These are phyloP conservation scores for Gossypium aridum DNA, from an alignment of 441 rosid species.

Conservation along the genomic window DNA sequence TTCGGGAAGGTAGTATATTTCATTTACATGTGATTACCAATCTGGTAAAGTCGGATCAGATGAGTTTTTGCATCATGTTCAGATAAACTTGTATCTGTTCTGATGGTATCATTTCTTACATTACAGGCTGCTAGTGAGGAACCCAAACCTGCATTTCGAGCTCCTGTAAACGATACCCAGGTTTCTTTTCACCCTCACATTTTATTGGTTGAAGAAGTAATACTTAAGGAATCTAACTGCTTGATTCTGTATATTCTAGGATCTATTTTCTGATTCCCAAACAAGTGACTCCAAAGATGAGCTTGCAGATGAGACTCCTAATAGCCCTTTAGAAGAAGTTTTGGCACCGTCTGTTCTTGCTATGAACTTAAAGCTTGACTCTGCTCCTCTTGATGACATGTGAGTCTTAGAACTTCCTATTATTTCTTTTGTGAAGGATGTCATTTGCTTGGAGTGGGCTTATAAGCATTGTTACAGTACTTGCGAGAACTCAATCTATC, in stretches of 20 bases:
- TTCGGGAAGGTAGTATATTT: neutral
- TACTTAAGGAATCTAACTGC: neutral
- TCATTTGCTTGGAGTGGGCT: neutral
- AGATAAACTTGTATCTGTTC: neutral
- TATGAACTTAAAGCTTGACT: constrained; percentile 64
- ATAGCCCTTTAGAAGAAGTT: constrained; percentile 55
- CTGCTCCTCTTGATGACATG: constrained; percentile 50
- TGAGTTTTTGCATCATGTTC: constrained; percentile 1
- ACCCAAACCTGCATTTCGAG: constrained; percentile 33
- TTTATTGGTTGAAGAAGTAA: neutral
- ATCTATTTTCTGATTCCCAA: constrained; percentile 46
- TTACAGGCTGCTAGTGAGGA: constrained; percentile 33
- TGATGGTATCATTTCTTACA: constrained; percentile 5
- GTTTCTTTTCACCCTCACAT: constrained; percentile 23
- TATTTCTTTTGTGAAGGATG: neutral
- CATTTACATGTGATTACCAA: neutral
- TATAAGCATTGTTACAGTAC: neutral
- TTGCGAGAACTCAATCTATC: neutral
- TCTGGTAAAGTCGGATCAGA: neutral
- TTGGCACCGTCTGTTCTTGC: constrained; percentile 61
- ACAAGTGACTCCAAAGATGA: constrained; percentile 39
- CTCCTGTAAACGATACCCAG: constrained; percentile 54
- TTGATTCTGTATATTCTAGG: constrained; percentile 34
- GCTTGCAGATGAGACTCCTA: constrained; percentile 37
- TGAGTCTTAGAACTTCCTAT: constrained; percentile 24